Conservation (phyloP, 306 rosid genomes). For the Malus asiatica region DNA sequence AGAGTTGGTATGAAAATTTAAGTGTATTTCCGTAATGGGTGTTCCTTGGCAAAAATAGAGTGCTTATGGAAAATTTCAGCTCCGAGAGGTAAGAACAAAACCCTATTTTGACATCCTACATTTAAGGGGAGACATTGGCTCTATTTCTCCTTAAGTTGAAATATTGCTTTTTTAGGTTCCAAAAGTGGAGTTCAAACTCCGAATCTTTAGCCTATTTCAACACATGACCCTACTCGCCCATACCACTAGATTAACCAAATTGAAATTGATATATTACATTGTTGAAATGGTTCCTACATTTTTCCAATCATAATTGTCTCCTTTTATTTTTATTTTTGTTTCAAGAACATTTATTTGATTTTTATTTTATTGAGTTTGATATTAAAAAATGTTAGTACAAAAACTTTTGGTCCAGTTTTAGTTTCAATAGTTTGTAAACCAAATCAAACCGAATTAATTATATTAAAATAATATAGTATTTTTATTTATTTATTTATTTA, state of each 20-base stretch:
- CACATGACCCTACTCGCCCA: neutral
- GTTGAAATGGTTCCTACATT: neutral
- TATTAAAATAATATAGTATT: too few species aligned
- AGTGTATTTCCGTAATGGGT: neutral
- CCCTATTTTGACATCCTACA: neutral
- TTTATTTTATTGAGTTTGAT: too few species aligned
- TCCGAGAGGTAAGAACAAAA: neutral
- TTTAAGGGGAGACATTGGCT: neutral
- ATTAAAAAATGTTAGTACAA: too few species aligned
- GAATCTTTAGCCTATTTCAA: neutral
- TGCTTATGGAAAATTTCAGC: neutral
- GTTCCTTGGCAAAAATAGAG: neutral
- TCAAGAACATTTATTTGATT: too few species aligned
- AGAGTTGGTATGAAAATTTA: neutral
- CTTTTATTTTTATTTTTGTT: too few species aligned
- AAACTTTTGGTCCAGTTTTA: too few species aligned
- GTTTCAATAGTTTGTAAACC: too few species aligned
- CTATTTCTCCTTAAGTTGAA: neutral
- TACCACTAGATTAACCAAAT: neutral
- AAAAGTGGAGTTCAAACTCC: neutral
- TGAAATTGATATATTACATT: neutral
- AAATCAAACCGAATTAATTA: too few species aligned
- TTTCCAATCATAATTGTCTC: neutral
- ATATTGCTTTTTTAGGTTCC: neutral
- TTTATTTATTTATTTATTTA: too few species aligned